phyloP scores from a whole-genome alignment of 2,329 filamentous ascomycete species.

The Zalaria obscura region DNA sequence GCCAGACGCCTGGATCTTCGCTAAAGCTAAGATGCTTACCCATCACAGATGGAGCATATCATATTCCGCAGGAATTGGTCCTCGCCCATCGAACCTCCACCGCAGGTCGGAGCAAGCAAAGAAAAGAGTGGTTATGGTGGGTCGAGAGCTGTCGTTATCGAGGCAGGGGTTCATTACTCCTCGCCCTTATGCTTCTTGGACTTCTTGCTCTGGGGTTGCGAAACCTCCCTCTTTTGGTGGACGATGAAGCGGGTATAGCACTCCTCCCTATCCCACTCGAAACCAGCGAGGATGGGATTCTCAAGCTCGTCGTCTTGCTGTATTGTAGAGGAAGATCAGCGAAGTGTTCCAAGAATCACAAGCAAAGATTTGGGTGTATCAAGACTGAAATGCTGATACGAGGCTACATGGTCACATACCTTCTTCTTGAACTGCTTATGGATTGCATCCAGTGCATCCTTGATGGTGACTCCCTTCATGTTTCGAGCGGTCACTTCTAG shows the following conservation, averaged over 20 bases:
- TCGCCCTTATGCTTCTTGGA: conserved; percentile 18
- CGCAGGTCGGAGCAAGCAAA: not conserved
- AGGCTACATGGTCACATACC: conserved; percentile 38
- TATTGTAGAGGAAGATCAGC: no score
- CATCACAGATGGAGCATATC: not conserved
- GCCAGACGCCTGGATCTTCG: not conserved
- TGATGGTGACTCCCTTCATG: conserved; percentile 89
- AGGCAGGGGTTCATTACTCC: conserved; percentile 9
- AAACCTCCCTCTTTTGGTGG: conserved; percentile 56
- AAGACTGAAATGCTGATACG: no score
- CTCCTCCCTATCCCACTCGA: conserved; percentile 93
- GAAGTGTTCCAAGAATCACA: no score
- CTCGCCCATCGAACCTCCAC: not conserved
- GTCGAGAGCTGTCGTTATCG: not conserved
- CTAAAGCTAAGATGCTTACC: not conserved
- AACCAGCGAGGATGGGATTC: conserved; percentile 74
- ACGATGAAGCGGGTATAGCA: conserved; percentile 80
- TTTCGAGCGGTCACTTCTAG: conserved; percentile 82
- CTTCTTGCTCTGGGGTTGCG: conserved; percentile 48
- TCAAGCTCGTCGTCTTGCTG: conserved; percentile 88
- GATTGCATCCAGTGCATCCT: conserved; percentile 90
- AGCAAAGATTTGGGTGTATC: no score
- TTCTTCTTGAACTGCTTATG: conserved; percentile 96
- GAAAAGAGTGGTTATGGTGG: conserved; percentile 1
- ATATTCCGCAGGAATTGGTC: no score